Conservation (phyloP, 345 rosid species). For the Acer negundo region DNA sequence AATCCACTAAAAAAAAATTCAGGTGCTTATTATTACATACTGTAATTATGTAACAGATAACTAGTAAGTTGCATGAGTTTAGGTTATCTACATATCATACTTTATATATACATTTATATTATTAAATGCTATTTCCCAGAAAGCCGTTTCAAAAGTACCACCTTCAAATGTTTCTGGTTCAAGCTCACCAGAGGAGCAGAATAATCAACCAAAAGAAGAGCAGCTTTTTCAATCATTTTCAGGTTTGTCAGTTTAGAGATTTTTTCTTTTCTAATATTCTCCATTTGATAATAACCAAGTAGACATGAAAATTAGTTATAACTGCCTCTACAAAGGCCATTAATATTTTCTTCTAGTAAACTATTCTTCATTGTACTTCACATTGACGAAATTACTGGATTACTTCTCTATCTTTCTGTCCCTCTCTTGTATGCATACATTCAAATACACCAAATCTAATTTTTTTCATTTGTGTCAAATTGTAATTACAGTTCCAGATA, state of each 20-base stretch:
- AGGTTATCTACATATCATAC: background rate
- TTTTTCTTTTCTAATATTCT: background rate
- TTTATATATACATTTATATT: background rate
- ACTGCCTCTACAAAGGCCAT: background rate
- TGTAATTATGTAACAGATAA: background rate
- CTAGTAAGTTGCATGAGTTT: conserved; percentile 1
- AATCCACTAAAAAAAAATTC: background rate
- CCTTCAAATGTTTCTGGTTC: conserved; percentile 45
- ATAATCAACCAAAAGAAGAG: conserved; percentile 33
- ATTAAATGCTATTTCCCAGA: conserved; percentile 34
- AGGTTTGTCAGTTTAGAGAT: conserved; percentile 46
- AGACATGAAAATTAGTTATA: background rate
- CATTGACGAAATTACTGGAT: background rate
- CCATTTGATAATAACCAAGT: background rate
- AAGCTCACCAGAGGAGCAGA: conserved; percentile 50
- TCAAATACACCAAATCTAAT: background rate
- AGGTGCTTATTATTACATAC: background rate
- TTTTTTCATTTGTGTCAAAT: conserved; percentile 8
- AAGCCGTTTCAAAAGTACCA: conserved; percentile 24
- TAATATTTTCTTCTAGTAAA: background rate
- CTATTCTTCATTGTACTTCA: background rate
- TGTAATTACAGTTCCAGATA: background rate
- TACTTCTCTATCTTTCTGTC: background rate
- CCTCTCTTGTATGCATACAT: background rate
- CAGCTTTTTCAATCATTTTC: conserved; percentile 43